These are phyloP conservation scores for Sugiyamaella pinicola DNA, from an alignment of 1,139 yeast genomes.

Conservation along the genomic window DNA sequence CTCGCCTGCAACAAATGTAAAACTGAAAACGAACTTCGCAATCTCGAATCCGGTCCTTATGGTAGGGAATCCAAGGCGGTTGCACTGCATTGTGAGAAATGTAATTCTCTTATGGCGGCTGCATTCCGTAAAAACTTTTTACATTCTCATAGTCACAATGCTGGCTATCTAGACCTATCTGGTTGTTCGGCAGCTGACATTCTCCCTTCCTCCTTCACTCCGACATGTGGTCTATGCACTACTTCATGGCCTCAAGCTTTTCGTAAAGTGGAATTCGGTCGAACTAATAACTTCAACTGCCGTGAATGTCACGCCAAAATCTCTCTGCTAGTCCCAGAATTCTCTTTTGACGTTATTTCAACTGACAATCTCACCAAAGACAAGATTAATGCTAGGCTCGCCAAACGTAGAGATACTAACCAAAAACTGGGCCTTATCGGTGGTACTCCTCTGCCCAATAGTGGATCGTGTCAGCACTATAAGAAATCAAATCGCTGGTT, in stretches of 20 bases:
- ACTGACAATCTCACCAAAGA: constrained; percentile 27
- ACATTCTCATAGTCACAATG: constrained; percentile 36
- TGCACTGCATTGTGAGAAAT: constrained; percentile 41
- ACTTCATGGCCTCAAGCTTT: constrained; percentile 36
- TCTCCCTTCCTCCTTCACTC: constrained; percentile 43
- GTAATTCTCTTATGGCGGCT: constrained; percentile 42
- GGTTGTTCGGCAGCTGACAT: constrained; percentile 44
- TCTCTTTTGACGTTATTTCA: constrained; percentile 39
- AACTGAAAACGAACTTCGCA: constrained; percentile 40
- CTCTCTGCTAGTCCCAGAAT: constrained; percentile 40
- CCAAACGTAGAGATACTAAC: constrained; percentile 27
- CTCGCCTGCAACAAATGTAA: constrained; percentile 46
- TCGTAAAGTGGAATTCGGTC: constrained; percentile 42
- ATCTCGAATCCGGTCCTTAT: constrained; percentile 43
- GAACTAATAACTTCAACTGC: constrained; percentile 39
- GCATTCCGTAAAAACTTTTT: constrained; percentile 44
- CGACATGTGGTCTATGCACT: constrained; percentile 45
- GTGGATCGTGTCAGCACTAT: constrained; percentile 47
- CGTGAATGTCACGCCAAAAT: constrained; percentile 44
- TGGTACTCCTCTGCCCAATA: constrained; percentile 46
- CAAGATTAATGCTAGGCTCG: constrained; percentile 29
- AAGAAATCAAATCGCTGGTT: constrained; percentile 48
- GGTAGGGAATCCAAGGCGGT: constrained; percentile 43
- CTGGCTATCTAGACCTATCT: constrained; percentile 45
- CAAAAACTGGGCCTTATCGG: constrained; percentile 42